Evolutionary conservation across 2,329 filamentous ascomycete genomes (phyloP).

Genomic region (Alternaria sp.): DNA sequence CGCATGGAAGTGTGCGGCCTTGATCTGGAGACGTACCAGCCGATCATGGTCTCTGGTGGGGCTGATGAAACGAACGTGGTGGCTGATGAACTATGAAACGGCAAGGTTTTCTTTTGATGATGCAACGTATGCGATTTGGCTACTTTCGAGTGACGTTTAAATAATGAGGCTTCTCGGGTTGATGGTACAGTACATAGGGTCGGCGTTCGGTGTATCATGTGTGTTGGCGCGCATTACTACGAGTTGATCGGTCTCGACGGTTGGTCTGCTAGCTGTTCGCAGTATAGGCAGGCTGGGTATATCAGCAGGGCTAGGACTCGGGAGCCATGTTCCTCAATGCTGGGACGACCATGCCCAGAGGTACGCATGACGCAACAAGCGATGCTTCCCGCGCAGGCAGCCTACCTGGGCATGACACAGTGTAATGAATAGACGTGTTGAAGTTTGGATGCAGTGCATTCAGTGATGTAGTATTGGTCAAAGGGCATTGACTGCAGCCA

Average conservation of each 20-base stretch:
- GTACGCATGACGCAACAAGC: constrained; percentile 26
- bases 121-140: constrained; percentile 4
- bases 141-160: constrained; percentile 4
- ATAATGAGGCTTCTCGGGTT: background rate
- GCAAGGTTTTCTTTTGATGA: constrained; percentile 9
- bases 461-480: background rate
- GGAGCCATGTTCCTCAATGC: constrained; percentile 8
- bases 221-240: constrained; percentile 4
- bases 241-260: constrained; percentile 10
- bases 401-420: background rate
- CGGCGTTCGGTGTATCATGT: constrained; percentile 4
- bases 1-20: constrained; percentile 63
- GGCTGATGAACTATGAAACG: constrained; percentile 19
- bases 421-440: background rate
- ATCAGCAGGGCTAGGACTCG: constrained; percentile 7
- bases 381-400: constrained; percentile 1
- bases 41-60: constrained; percentile 27
- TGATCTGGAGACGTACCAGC: constrained; percentile 57
- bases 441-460: background rate
- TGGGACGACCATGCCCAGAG: background rate
- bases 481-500: background rate
- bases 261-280: constrained; percentile 5
- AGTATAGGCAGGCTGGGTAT: constrained; percentile 14
- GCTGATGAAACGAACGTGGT: constrained; percentile 9
- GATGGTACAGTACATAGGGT: background rate